These are phyloP conservation scores for Aspergillus pseudoviridinutans DNA, from an alignment of 2,329 filamentous ascomycete genomes.

Conservation along the genomic window DNA sequence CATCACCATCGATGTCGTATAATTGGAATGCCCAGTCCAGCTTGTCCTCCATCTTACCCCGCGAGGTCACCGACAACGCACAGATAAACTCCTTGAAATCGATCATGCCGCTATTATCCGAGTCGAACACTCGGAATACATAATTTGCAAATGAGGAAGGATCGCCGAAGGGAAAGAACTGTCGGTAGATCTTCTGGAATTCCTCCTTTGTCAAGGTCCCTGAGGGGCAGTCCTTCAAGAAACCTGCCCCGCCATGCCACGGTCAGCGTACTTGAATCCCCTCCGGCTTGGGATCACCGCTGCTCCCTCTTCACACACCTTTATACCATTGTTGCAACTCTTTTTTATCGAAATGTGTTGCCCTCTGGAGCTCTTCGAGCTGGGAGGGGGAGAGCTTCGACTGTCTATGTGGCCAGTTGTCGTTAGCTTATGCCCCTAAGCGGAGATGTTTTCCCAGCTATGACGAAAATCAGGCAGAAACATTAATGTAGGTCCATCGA, in stretches of 20 bases:
- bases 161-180: conserved; percentile 98
- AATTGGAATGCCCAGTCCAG: conserved; percentile 99
- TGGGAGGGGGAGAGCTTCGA: conserved; percentile 97
- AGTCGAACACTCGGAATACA: conserved; percentile 98
- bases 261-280: conserved; percentile 11
- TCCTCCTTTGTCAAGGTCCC: conserved; percentile 97
- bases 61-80: conserved; percentile 90
- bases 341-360: conserved; percentile 99
- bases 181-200: conserved; percentile 99
- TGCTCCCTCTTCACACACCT: conserved; percentile 55
- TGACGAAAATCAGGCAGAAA: background rate
- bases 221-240: conserved; percentile 95
- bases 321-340: conserved; percentile 99
- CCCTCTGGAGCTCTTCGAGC: conserved; percentile 90
- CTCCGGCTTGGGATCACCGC: background rate
- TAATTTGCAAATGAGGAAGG: conserved; percentile 97
- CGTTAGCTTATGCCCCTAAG: background rate
- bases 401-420: conserved; percentile 58
- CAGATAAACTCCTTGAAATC: conserved; percentile 99
- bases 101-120: conserved; percentile 94
- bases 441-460: background rate
- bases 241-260: conserved; percentile 56
- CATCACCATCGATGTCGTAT: conserved; percentile 98
- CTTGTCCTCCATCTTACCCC: conserved; percentile 99
- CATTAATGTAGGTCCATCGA: background rate